Evolutionary conservation across 148 eudicot species (phyloP).

Genomic region (Suaeda aralocaspica): DNA sequence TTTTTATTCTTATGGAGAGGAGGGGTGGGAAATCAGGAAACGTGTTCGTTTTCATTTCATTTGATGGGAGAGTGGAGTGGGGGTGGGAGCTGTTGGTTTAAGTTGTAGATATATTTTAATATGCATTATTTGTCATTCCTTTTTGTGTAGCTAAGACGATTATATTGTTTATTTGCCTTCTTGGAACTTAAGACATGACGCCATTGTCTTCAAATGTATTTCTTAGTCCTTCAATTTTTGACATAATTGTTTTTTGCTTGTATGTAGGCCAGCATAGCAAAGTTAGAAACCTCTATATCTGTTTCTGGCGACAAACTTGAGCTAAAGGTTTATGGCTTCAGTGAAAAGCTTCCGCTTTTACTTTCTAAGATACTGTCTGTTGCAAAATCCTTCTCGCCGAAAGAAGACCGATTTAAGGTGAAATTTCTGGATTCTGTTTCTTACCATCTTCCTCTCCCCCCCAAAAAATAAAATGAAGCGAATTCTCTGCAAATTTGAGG

Average conservation of each 20-base stretch:
- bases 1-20: no score
- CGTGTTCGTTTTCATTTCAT: no score
- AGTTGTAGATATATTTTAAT: no score
- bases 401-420: conserved; percentile 87
- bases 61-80: no score
- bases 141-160: no score
- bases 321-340: conserved; percentile 88
- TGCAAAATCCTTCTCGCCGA: conserved; percentile 66
- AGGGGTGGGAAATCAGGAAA: no score
- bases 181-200: not conserved
- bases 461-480: not conserved
- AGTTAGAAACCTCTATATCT: conserved; percentile 89
- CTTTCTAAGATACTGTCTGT: conserved; percentile 64
- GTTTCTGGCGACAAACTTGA: conserved; percentile 76
- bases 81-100: no score
- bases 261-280: conserved; percentile 87
- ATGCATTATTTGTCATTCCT: not conserved
- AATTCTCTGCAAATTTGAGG: not conserved
- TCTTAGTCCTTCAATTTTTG: no score
- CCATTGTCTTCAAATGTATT: no score
- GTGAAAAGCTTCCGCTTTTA: conserved; percentile 83
- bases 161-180: not conserved
- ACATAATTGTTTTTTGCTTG: conserved; percentile 6
- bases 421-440: not conserved
- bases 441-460: not conserved